These are phyloP conservation scores for Avena eriantha DNA, from an alignment of 176 grass and related monocot genomes.

Conservation along the genomic window DNA sequence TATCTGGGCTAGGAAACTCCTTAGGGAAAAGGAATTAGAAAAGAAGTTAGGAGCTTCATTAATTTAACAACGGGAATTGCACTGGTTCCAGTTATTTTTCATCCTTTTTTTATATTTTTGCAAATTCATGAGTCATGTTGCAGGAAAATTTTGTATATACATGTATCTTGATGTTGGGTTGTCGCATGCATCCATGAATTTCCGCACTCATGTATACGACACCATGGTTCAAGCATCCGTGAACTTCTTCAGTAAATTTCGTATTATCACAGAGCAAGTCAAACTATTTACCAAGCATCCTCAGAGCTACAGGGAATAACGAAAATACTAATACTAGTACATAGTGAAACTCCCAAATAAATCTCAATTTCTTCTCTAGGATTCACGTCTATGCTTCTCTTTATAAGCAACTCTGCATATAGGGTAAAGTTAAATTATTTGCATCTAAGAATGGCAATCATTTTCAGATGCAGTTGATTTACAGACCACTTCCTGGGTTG, in stretches of 20 bases:
- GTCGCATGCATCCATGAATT: not conserved
- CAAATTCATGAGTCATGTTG: no score
- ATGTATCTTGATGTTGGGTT: not conserved
- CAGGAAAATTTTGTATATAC: not conserved
- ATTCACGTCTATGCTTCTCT: no score
- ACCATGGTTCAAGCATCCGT: conserved; percentile 29
- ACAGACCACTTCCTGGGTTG: not conserved
- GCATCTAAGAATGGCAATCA: not conserved
- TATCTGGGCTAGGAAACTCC: no score
- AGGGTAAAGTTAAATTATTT: not conserved
- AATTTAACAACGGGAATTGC: not conserved
- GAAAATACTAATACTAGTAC: conserved; percentile 19
- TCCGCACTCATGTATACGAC: not conserved
- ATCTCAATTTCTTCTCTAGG: conserved; percentile 36
- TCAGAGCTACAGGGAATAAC: conserved; percentile 1
- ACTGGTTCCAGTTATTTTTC: no score
- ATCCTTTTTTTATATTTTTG: no score
- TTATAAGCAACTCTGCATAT: not conserved
- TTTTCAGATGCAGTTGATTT: not conserved
- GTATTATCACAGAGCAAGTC: conserved; percentile 34
- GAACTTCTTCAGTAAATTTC: conserved; percentile 39
- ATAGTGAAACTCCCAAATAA: conserved; percentile 41
- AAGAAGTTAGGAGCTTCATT: no score
- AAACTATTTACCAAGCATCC: conserved; percentile 36
- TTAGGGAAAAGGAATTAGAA: no score